A percentile compares a stretch with the other conserved stretches of the same genome.
phyloP scores from a whole-genome alignment of 1,139 yeast species.

The Casaregolazyma lundiana region DNA sequence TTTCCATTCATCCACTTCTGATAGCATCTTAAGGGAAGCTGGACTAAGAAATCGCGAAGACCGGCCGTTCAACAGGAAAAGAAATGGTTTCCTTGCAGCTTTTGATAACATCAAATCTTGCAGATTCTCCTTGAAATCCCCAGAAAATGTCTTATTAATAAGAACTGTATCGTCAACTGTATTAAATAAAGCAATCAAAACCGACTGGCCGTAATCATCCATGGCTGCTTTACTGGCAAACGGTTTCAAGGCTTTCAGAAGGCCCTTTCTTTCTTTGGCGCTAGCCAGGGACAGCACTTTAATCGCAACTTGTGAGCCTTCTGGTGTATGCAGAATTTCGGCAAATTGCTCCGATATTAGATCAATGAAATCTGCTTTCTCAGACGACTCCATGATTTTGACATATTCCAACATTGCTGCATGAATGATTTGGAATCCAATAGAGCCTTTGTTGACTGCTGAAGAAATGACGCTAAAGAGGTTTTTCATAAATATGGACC shows the following conservation, averaged over 20 bases:
- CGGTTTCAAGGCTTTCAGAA: conserved; percentile 65
- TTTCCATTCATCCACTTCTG: conserved; percentile 61
- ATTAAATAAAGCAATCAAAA: conserved; percentile 71
- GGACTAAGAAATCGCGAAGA: conserved; percentile 84
- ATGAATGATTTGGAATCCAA: conserved; percentile 93
- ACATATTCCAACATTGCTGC: conserved; percentile 93
- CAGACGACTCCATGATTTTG: conserved; percentile 59
- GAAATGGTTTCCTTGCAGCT: conserved; percentile 82
- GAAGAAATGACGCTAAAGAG: conserved; percentile 80
- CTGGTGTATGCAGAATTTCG: conserved; percentile 90
- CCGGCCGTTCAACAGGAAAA: conserved; percentile 74
- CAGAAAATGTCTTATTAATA: conserved; percentile 64
- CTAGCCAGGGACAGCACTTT: conserved; percentile 73
- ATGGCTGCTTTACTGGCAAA: conserved; percentile 71
- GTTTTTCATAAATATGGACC: conserved; percentile 69
- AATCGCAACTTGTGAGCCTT: conserved; percentile 89
- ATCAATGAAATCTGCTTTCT: conserved; percentile 78
- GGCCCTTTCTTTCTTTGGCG: conserved; percentile 86
- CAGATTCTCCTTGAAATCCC: conserved; percentile 53
- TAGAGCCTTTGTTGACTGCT: conserved; percentile 90
- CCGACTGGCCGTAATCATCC: conserved; percentile 83
- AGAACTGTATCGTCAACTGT: conserved; percentile 93
- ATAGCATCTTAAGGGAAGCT: conserved; percentile 53
- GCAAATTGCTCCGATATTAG: conserved; percentile 84
- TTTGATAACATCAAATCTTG: conserved; percentile 62